Percentiles rank a stretch among this genome's conserved stretches.
These are phyloP conservation scores for Mallotus repandus DNA, from an alignment of 441 rosid genomes.

Conservation along the genomic window DNA sequence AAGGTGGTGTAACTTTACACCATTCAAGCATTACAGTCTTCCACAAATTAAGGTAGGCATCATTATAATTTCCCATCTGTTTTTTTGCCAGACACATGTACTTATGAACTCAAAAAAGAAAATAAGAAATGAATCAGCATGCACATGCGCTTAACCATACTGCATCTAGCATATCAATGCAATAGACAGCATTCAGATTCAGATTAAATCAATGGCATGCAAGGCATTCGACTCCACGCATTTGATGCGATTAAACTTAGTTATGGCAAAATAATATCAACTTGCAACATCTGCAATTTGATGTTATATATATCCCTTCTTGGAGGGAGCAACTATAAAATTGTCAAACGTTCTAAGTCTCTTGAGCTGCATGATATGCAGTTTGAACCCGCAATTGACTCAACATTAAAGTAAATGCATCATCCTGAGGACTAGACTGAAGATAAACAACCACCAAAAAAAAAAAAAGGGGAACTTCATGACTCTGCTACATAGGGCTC, in stretches of 20 bases:
- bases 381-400: constrained; percentile 20
- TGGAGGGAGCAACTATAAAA: constrained; percentile 23
- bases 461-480: constrained; percentile 23
- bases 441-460: constrained; percentile 20
- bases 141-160: no score
- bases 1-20: no score
- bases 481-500: constrained; percentile 26
- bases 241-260: background rate
- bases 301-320: constrained; percentile 19
- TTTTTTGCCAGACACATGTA: no score
- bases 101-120: no score
- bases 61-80: no score
- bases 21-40: no score
- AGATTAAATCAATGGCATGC: background rate
- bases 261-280: background rate
- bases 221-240: background rate
- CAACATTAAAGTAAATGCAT: constrained; percentile 16
- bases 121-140: no score
- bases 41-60: no score
- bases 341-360: constrained; percentile 28
- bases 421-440: constrained; percentile 30
- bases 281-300: constrained; percentile 20
- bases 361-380: constrained; percentile 26
- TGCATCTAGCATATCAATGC: background rate
- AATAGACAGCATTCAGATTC: background rate